Percentiles rank a stretch among this genome's conserved stretches.
Conservation (phyloP, 208 protist species). For the Trypanosoma boissoni region DNA sequence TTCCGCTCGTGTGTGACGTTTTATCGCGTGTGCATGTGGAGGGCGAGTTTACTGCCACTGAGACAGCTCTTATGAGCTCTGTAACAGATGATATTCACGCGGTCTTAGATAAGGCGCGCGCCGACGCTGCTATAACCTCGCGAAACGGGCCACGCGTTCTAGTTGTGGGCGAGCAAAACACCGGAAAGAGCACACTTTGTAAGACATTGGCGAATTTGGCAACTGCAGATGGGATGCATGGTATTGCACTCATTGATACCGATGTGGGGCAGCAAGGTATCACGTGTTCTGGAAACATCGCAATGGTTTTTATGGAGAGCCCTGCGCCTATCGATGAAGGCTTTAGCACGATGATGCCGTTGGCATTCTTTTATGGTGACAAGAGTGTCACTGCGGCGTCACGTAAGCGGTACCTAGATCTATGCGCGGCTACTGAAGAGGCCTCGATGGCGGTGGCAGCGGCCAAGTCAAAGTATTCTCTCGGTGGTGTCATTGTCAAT, state of each 20-base stretch:
- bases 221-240: conserved; percentile 25
- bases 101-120: conserved; percentile 44
- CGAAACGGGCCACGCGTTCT: conserved; percentile 58
- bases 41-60: conserved; percentile 27
- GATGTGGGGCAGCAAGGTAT: conserved; percentile 74
- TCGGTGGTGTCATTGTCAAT: conserved; percentile 74
- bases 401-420: conserved; percentile 77
- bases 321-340: conserved; percentile 60
- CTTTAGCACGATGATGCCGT: conserved; percentile 71
- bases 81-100: conserved; percentile 51
- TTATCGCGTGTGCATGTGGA: conserved; percentile 47
- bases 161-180: conserved; percentile 68
- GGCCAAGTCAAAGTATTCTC: conserved; percentile 44
- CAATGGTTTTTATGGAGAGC: conserved; percentile 56
- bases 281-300: conserved; percentile 71
- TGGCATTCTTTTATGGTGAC: conserved; percentile 78
- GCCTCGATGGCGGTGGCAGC: conserved; percentile 44
- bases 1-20: conserved; percentile 37
- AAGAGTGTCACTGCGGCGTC: conserved; percentile 39
- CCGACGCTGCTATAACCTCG: conserved; percentile 28
- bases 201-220: conserved; percentile 71
- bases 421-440: conserved; percentile 57
- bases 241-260: conserved; percentile 64
- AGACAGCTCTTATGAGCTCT: conserved; percentile 20
- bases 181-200: conserved; percentile 57